Evolutionary conservation across 371 early-diverging fungal genomes (phyloP).

Genomic region (Mortierella sp.): DNA sequence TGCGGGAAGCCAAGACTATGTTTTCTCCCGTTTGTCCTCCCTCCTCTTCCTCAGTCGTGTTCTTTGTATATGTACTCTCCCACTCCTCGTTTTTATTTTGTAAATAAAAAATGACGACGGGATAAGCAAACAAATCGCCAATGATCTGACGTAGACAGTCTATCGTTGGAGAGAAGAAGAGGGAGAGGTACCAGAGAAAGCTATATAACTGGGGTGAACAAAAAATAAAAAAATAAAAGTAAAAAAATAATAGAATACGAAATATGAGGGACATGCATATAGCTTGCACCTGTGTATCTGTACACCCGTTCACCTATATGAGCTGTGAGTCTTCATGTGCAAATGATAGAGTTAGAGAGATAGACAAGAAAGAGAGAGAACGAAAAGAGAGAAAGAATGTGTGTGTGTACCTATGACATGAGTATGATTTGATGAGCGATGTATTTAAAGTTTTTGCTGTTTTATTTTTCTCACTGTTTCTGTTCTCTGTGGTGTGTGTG

Average conservation of each 20-base stretch:
- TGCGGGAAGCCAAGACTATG: neutral
- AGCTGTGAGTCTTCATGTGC: too few relatives aligned
- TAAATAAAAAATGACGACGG: neutral
- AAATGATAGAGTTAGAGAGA: too few relatives aligned
- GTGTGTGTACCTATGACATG: neutral
- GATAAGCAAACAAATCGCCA: neutral
- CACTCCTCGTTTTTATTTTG: neutral
- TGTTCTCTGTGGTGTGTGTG: neutral
- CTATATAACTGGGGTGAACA: too few relatives aligned
- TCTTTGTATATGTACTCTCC: neutral
- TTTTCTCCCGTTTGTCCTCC: constrained; percentile 11
- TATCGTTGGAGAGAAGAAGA: too few relatives aligned
- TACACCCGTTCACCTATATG: too few relatives aligned
- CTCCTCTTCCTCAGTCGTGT: neutral
- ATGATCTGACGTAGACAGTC: neutral
- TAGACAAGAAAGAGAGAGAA: neutral
- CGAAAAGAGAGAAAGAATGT: neutral
- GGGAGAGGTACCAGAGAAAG: too few relatives aligned
- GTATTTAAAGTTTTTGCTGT: neutral
- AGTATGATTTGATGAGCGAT: neutral
- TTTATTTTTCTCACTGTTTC: neutral
- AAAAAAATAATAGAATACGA: too few relatives aligned
- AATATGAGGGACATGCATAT: too few relatives aligned
- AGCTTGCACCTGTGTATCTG: too few relatives aligned
- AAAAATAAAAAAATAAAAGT: too few relatives aligned